Conservation (phyloP, 495 filamentous ascomycete species). For the Thozetella sp. region DNA sequence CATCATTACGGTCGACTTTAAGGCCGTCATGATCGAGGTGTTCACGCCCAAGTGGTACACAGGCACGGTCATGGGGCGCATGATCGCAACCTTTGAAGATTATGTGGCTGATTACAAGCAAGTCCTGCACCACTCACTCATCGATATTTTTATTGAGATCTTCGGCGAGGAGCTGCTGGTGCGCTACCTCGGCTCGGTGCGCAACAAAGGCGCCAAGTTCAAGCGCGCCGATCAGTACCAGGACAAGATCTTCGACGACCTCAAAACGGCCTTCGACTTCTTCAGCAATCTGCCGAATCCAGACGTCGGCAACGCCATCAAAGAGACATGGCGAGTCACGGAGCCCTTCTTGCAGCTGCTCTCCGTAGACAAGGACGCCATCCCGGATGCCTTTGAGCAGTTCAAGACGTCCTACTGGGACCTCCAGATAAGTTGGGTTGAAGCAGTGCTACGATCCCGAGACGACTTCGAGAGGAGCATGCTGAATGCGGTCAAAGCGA, state of each 20-base stretch:
- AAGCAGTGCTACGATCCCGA: slow-evolving; percentile 79
- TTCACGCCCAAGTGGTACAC: slow-evolving; percentile 91
- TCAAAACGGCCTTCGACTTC: slow-evolving; percentile 81
- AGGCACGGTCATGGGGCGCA: slow-evolving; percentile 80
- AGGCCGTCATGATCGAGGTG: slow-evolving; percentile 77
- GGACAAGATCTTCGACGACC: slow-evolving; percentile 88
- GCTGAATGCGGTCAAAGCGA: slow-evolving; percentile 83
- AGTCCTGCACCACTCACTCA: slow-evolving; percentile 80
- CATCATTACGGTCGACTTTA: slow-evolving; percentile 88
- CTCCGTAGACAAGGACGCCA: slow-evolving; percentile 68
- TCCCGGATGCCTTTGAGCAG: slow-evolving; percentile 76
- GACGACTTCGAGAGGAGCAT: slow-evolving; percentile 94
- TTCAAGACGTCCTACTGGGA: slow-evolving; percentile 94
- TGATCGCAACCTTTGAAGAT: slow-evolving; percentile 90
- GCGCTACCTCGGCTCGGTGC: slow-evolving; percentile 80
- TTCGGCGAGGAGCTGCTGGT: slow-evolving; percentile 87
- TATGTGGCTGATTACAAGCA: slow-evolving; percentile 84
- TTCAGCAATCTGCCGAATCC: slow-evolving; percentile 57
- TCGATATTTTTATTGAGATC: slow-evolving; percentile 89
- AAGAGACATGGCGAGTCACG: slow-evolving; percentile 88
- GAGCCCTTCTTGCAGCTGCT: slow-evolving; percentile 78
- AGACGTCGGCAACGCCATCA: slow-evolving; percentile 61
- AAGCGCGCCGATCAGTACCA: slow-evolving; percentile 78
- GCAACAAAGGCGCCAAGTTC: slow-evolving; percentile 91
- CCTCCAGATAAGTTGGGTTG: slow-evolving; percentile 93